These are phyloP conservation scores for Chalciporus pseudorubinellus DNA, from an alignment of 768 basidiomycete genomes.

Conservation along the genomic window DNA sequence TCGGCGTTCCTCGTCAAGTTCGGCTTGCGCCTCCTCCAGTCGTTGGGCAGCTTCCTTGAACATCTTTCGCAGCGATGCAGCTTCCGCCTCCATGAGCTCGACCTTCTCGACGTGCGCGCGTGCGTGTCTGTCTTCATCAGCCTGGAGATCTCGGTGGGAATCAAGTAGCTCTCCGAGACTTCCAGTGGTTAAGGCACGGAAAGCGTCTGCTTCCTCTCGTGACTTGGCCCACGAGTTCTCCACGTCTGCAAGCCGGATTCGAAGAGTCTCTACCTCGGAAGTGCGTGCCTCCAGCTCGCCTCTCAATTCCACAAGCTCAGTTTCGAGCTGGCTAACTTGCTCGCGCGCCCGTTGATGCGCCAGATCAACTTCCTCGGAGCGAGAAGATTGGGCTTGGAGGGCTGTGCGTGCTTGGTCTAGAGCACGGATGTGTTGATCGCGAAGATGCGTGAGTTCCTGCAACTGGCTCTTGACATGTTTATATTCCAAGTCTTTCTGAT, in stretches of 20 bases:
- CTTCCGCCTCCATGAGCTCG: conserved; percentile 75
- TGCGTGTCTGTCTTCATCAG: conserved; percentile 75
- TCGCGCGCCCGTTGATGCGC: conserved; percentile 70
- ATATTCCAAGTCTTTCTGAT: conserved; percentile 80
- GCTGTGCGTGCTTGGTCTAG: conserved; percentile 84
- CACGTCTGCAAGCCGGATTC: conserved; percentile 66
- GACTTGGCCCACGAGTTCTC: conserved; percentile 93
- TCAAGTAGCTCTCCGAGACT: conserved; percentile 85
- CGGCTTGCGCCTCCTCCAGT: conserved; percentile 63
- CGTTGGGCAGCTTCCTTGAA: conserved; percentile 73
- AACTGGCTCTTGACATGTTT: conserved; percentile 60
- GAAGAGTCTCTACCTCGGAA: conserved; percentile 69
- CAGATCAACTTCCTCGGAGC: conserved; percentile 75
- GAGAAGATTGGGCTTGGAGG: conserved; percentile 68
- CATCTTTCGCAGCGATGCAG: conserved; percentile 72
- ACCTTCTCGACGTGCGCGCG: conserved; percentile 82
- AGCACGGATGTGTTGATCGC: conserved; percentile 84
- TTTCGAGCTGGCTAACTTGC: conserved; percentile 67
- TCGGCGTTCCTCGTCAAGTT: conserved; percentile 65
- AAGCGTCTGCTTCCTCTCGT: conserved; percentile 88
- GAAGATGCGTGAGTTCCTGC: conserved; percentile 64
- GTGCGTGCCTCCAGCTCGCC: conserved; percentile 77
- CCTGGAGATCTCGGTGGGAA: conserved; percentile 79
- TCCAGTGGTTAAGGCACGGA: conserved; percentile 82
- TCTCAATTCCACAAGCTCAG: conserved; percentile 74